Evolutionary conservation across 495 filamentous ascomycete genomes (phyloP).

Genomic region (Penicillium samsonianum): DNA sequence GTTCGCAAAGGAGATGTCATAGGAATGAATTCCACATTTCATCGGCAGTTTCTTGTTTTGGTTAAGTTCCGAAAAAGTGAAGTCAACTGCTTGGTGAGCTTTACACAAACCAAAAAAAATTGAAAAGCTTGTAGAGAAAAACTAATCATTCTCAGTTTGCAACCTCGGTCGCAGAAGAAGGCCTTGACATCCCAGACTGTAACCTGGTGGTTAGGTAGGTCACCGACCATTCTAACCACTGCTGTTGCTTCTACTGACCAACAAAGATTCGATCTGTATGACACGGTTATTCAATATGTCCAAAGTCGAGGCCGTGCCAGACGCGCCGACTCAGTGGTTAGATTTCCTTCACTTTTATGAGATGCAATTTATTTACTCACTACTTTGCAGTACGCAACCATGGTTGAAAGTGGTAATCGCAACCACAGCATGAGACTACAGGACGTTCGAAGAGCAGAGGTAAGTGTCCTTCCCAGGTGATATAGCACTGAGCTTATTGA

Average conservation of each 20-base stretch:
- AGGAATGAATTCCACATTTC: constrained; percentile 64
- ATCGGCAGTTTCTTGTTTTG: constrained; percentile 74
- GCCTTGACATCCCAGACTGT: constrained; percentile 94
- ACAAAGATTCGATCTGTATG: constrained; percentile 80
- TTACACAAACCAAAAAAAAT: background rate
- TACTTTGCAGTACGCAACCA: constrained; percentile 65
- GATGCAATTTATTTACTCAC: background rate
- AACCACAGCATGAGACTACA: constrained; percentile 55
- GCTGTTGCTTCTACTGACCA: background rate
- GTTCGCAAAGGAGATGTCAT: constrained; percentile 46
- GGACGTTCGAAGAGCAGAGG: constrained; percentile 59
- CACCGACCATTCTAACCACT: background rate
- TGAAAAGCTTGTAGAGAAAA: background rate
- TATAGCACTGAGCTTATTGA: background rate
- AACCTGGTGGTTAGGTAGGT: constrained; percentile 73
- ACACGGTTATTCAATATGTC: constrained; percentile 91
- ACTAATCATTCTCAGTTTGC: constrained; percentile 55
- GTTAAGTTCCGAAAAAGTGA: constrained; percentile 76
- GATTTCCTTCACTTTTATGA: background rate
- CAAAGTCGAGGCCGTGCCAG: constrained; percentile 92
- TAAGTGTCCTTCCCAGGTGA: constrained; percentile 7
- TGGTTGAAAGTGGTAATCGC: constrained; percentile 70
- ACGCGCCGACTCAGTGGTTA: constrained; percentile 62
- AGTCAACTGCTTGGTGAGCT: constrained; percentile 74
- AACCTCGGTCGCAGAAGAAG: constrained; percentile 92